phyloP scores from a whole-genome alignment of 345 rosid genomes.

The Pistacia integerrima region DNA sequence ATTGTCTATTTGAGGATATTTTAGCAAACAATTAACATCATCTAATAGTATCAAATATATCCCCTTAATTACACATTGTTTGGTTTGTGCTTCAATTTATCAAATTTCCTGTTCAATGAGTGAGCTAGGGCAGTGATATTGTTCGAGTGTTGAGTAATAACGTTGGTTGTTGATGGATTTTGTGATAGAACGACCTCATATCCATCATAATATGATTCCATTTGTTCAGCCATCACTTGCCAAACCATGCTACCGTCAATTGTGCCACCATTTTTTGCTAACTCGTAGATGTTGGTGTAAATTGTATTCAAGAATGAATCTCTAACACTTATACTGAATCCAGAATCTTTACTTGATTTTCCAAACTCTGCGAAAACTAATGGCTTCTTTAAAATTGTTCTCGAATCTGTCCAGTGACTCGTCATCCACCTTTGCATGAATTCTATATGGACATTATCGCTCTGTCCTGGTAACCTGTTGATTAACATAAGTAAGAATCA shows the following conservation, averaged over 20 bases:
- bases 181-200: slow-evolving; percentile 40
- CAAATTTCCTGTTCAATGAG: background rate
- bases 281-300: slow-evolving; percentile 28
- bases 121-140: slow-evolving; percentile 38
- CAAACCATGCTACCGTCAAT: slow-evolving; percentile 48
- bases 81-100: background rate
- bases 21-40: too few species aligned
- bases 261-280: slow-evolving; percentile 36
- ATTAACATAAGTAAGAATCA: background rate
- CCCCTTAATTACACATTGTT: too few species aligned
- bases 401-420: slow-evolving; percentile 39
- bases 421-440: slow-evolving; percentile 42
- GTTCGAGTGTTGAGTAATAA: slow-evolving; percentile 31
- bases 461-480: slow-evolving; percentile 34
- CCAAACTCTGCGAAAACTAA: slow-evolving; percentile 51
- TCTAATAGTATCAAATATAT: too few species aligned
- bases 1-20: too few species aligned
- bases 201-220: slow-evolving; percentile 42
- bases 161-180: slow-evolving; percentile 22
- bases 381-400: slow-evolving; percentile 38
- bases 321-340: slow-evolving; percentile 24
- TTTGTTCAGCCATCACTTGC: slow-evolving; percentile 44
- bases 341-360: slow-evolving; percentile 35
- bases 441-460: slow-evolving; percentile 22
- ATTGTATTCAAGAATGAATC: slow-evolving; percentile 33